Conservation (phyloP, 108 stramenopile genomes). For the Cyclotella kingstonii region DNA sequence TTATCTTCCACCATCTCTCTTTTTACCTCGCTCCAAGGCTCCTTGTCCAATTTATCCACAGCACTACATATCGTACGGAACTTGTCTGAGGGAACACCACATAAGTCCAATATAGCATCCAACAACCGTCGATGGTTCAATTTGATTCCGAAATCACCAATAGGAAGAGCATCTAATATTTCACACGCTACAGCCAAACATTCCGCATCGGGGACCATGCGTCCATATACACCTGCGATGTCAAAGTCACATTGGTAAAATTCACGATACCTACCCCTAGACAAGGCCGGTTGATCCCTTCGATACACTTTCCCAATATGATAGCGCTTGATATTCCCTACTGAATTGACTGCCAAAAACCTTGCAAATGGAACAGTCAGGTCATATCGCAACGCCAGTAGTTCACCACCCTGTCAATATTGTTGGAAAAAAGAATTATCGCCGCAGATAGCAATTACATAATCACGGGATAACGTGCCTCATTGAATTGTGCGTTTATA, state of each 20-base stretch:
- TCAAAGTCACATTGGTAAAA: conserved; percentile 96
- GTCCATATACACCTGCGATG: conserved; percentile 69
- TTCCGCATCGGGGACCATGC: conserved; percentile 91
- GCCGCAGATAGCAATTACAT: too few relatives aligned
- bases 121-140: conserved; percentile 86
- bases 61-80: conserved; percentile 90
- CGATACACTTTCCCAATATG: conserved; percentile 92
- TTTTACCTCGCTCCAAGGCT: conserved; percentile 80
- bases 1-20: conserved; percentile 86
- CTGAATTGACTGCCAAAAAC: conserved; percentile 81
- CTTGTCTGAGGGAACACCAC: conserved; percentile 86
- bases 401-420: conserved; percentile 86
- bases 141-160: conserved; percentile 88
- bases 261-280: conserved; percentile 85
- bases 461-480: too few relatives aligned
- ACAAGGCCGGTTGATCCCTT: conserved; percentile 80
- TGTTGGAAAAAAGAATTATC: too few relatives aligned
- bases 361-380: conserved; percentile 93
- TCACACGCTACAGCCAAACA: conserved; percentile 83
- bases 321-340: conserved; percentile 90
- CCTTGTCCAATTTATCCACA: conserved; percentile 94
- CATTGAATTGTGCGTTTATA: too few relatives aligned
- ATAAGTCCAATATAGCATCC: conserved; percentile 87
- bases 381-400: conserved; percentile 81
- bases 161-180: conserved; percentile 80